Conservation (phyloP, 1,284 basidiomycete genomes). For the Austroboletus rostrupii region DNA sequence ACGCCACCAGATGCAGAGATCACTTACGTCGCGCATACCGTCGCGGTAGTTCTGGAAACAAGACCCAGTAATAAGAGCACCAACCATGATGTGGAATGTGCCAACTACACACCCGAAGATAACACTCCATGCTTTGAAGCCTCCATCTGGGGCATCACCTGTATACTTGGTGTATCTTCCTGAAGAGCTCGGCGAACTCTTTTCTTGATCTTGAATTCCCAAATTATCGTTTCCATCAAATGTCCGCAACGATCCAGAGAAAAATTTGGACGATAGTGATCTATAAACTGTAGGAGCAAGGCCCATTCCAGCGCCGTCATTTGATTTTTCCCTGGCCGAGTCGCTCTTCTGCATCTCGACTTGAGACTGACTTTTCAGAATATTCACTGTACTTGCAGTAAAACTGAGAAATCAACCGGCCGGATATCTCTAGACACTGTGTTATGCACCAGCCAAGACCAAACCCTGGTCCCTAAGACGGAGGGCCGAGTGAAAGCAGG, state of each 20-base stretch:
- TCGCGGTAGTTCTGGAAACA: conserved; percentile 17
- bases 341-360: background rate
- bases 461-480: too few species aligned
- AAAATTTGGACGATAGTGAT: background rate
- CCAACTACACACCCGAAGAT: conserved; percentile 38
- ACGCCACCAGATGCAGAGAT: background rate
- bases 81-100: background rate
- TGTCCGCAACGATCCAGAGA: conserved; percentile 3
- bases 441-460: too few species aligned
- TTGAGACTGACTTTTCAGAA: background rate
- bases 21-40: conserved; percentile 15
- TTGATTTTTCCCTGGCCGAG: background rate
- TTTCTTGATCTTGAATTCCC: conserved; percentile 12
- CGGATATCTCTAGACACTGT: too few species aligned
- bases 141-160: conserved; percentile 43
- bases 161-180: conserved; percentile 22
- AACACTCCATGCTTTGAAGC: conserved; percentile 50
- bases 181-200: background rate
- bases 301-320: background rate
- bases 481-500: too few species aligned
- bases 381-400: too few species aligned
- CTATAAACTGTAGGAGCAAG: background rate
- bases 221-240: conserved; percentile 1
- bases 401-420: too few species aligned
- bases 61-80: background rate